A percentile compares a stretch with the other conserved stretches of the same genome.
phyloP scores from a whole-genome alignment of 2,329 filamentous ascomycete species.

The Neospermospora avenae region DNA sequence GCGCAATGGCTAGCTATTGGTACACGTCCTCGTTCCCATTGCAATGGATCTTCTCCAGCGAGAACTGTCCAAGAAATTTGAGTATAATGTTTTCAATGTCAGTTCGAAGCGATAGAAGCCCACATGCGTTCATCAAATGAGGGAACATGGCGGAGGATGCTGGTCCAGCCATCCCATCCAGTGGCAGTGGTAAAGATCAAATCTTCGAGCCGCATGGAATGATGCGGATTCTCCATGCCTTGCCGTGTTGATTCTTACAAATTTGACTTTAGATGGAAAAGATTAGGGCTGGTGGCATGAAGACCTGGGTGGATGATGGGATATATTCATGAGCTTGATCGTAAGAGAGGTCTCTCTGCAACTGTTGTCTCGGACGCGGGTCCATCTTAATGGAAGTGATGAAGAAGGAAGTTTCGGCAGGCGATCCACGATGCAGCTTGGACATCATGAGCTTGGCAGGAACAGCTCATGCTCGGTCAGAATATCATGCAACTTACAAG shows the following conservation, averaged over 20 bases:
- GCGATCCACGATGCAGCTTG: too few relatives aligned
- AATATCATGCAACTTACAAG: not conserved
- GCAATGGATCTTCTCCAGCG: slow-evolving; percentile 41
- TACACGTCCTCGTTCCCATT: slow-evolving; percentile 36
- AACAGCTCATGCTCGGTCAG: not conserved
- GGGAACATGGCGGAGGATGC: slow-evolving; percentile 38
- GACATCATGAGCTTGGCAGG: not conserved
- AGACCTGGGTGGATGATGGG: too few relatives aligned
- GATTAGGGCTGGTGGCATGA: not conserved
- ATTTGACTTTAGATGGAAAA: slow-evolving; percentile 4
- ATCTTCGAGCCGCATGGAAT: slow-evolving; percentile 9
- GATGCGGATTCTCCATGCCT: not conserved
- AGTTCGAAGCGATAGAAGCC: slow-evolving; percentile 38
- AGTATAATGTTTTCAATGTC: slow-evolving; percentile 42
- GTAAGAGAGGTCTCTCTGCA: too few relatives aligned
- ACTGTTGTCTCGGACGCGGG: too few relatives aligned
- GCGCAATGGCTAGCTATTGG: slow-evolving; percentile 37
- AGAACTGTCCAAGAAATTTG: slow-evolving; percentile 42
- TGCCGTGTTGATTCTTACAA: not conserved
- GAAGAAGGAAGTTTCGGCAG: too few relatives aligned
- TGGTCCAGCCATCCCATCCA: slow-evolving; percentile 29
- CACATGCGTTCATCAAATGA: slow-evolving; percentile 38
- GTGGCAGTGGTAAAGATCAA: not conserved
- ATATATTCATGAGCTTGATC: too few relatives aligned
- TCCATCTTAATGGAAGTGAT: too few relatives aligned